These are phyloP conservation scores for Kurtzmaniella natalensis DNA, from an alignment of 1,139 yeast species.

Conservation along the genomic window DNA sequence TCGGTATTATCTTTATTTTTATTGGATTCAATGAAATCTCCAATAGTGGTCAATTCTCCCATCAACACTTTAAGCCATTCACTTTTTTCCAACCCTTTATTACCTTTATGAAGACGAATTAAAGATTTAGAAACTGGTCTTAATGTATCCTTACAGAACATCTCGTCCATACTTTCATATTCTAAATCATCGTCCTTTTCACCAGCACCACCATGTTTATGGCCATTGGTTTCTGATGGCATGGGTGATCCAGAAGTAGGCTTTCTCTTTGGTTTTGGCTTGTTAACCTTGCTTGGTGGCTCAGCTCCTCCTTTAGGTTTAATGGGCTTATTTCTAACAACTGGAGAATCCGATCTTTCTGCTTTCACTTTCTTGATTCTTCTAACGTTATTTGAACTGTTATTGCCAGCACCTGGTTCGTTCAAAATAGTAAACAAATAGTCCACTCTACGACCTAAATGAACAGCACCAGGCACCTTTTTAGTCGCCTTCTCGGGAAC, in stretches of 20 bases:
- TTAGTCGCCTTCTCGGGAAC: constrained; percentile 26
- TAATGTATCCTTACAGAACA: constrained; percentile 57
- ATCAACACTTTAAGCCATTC: constrained; percentile 81
- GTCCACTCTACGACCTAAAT: constrained; percentile 89
- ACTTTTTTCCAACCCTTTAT: constrained; percentile 74
- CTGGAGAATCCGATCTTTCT: constrained; percentile 18
- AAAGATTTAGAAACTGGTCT: constrained; percentile 74
- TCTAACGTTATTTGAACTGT: constrained; percentile 22
- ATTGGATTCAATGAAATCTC: constrained; percentile 56
- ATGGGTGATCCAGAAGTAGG: constrained; percentile 1
- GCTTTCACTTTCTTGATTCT: constrained; percentile 15
- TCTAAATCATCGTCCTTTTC: constrained; percentile 45
- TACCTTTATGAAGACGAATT: constrained; percentile 71
- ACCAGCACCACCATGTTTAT: constrained; percentile 11
- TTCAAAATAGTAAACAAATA: constrained; percentile 69
- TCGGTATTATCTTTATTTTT: constrained; percentile 12
- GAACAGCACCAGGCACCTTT: constrained; percentile 89
- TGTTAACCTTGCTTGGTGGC: too few relatives aligned
- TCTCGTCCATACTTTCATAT: constrained; percentile 81
- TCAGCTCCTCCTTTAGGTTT: constrained; percentile 16
- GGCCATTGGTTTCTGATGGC: constrained; percentile 4
- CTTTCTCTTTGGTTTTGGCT: constrained; percentile 7
- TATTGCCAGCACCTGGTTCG: constrained; percentile 44
- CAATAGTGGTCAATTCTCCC: constrained; percentile 72
- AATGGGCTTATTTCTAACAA: constrained; percentile 10